Conservation (phyloP, 2,329 filamentous ascomycete species). For the Anthostomella pinea region DNA sequence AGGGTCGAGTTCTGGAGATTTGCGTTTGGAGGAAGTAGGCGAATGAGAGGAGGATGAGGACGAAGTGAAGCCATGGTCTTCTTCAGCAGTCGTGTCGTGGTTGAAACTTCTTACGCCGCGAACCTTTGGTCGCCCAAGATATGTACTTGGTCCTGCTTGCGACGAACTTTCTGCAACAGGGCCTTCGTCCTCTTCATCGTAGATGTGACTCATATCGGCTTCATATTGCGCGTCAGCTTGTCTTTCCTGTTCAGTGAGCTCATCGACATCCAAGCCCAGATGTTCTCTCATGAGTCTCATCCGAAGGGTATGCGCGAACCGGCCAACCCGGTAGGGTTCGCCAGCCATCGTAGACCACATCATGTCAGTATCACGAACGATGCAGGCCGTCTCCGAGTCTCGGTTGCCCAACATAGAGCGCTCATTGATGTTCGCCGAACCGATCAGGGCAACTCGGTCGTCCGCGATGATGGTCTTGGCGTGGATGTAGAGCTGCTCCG, state of each 20-base stretch:
- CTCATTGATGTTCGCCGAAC: slow-evolving; percentile 98
- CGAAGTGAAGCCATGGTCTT: slow-evolving; percentile 12
- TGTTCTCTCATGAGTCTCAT: slow-evolving; percentile 96
- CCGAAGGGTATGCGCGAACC: slow-evolving; percentile 89
- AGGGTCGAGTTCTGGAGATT: slow-evolving; percentile 40
- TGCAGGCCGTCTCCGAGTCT: slow-evolving; percentile 87
- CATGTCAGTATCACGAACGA: slow-evolving; percentile 92
- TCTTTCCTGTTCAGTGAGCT: slow-evolving; percentile 76
- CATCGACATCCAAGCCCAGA: slow-evolving; percentile 91
- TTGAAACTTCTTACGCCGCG: slow-evolving; percentile 28
- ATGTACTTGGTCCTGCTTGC: slow-evolving; percentile 13
- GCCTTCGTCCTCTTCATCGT: slow-evolving; percentile 45
- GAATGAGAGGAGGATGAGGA: slow-evolving; percentile 18
- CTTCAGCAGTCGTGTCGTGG: slow-evolving; percentile 24
- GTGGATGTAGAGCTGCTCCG: slow-evolving; percentile 96
- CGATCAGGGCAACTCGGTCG: slow-evolving; percentile 88
- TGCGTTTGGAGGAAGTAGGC: slow-evolving; percentile 35
- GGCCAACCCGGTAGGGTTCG: slow-evolving; percentile 81
- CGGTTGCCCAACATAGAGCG: slow-evolving; percentile 88
- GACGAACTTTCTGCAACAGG: slow-evolving; percentile 20
- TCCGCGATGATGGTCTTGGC: slow-evolving; percentile 97
- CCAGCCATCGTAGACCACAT: slow-evolving; percentile 90
- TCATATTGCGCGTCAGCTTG: slow-evolving; percentile 55
- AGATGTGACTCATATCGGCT: slow-evolving; percentile 61
- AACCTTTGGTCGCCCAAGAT: slow-evolving; percentile 10